Percentiles rank a stretch among this genome's conserved stretches.
Evolutionary conservation across 208 protist species (phyloP).

Genomic region (Crithidia bombi): DNA sequence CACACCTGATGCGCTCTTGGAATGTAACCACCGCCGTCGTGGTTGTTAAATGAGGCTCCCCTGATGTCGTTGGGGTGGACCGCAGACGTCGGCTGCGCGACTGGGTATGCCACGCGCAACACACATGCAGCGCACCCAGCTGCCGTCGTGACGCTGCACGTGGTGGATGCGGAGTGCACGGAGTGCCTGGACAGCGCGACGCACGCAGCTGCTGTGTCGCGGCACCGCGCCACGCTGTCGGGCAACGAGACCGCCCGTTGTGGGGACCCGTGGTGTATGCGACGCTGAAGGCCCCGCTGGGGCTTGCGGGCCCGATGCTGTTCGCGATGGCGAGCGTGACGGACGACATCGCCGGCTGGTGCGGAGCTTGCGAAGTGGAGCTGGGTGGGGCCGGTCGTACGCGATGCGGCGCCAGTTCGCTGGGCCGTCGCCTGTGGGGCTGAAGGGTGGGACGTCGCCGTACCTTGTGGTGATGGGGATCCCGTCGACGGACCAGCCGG

Average conservation of each 20-base stretch:
- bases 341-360: conserved; percentile 18
- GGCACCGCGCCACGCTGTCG: background rate
- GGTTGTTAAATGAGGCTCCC: no score
- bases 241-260: background rate
- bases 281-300: conserved; percentile 12
- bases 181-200: conserved; percentile 9
- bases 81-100: no score
- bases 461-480: conserved; percentile 16
- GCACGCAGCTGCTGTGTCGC: conserved; percentile 6
- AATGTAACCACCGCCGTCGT: no score
- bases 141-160: no score
- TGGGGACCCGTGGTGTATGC: background rate
- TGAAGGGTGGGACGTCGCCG: conserved; percentile 15
- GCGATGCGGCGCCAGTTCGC: conserved; percentile 16
- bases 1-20: no score
- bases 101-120: no score
- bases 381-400: conserved; percentile 10
- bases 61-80: no score
- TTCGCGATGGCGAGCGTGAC: conserved; percentile 29
- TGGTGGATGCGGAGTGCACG: background rate
- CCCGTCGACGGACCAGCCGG: conserved; percentile 16
- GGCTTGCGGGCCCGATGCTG: conserved; percentile 22
- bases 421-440: conserved; percentile 2
- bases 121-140: no score
- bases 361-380: conserved; percentile 17